phyloP scores from a whole-genome alignment of 306 rosid genomes.

The Casuarina glauca region DNA sequence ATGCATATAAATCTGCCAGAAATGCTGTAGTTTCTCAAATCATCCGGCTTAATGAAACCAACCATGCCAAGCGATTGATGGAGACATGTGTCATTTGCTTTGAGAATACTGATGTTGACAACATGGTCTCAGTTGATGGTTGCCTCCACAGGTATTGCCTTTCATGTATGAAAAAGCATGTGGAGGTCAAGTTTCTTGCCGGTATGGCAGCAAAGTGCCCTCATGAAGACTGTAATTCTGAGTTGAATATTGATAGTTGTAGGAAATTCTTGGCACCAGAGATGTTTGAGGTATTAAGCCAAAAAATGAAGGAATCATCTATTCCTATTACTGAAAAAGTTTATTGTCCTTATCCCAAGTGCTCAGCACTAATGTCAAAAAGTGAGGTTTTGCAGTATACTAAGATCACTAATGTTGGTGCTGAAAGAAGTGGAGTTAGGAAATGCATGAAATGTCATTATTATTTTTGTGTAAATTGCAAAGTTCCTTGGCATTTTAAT shows the following conservation, averaged over 20 bases:
- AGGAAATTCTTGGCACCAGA: slow-evolving; percentile 63
- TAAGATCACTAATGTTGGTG: slow-evolving; percentile 19
- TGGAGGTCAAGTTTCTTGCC: slow-evolving; percentile 69
- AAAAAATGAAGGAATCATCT: slow-evolving; percentile 63
- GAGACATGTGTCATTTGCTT: slow-evolving; percentile 74
- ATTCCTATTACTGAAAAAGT: slow-evolving; percentile 59
- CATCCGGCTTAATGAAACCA: slow-evolving; percentile 33
- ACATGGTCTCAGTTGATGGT: slow-evolving; percentile 59
- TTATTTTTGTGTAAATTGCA: slow-evolving; percentile 67
- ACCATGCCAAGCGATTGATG: slow-evolving; percentile 22
- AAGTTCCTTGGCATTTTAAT: slow-evolving; percentile 75
- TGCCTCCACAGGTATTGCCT: slow-evolving; percentile 73
- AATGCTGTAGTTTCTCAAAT: slow-evolving; percentile 66
- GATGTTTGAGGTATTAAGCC: slow-evolving; percentile 49
- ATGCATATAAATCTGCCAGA: slow-evolving; percentile 67
- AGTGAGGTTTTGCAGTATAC: slow-evolving; percentile 54
- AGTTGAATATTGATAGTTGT: slow-evolving; percentile 64
- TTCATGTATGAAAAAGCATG: slow-evolving; percentile 79
- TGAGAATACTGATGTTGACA: slow-evolving; percentile 54
- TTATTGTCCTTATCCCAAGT: slow-evolving; percentile 77
- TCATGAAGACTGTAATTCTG: slow-evolving; percentile 58
- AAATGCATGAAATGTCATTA: slow-evolving; percentile 65
- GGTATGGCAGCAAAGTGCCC: slow-evolving; percentile 77
- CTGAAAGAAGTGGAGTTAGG: slow-evolving; percentile 42
- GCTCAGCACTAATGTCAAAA: slow-evolving; percentile 71